These are phyloP conservation scores for Arthrobotrys entomopaga DNA, from an alignment of 2,329 filamentous ascomycete species.

Conservation along the genomic window DNA sequence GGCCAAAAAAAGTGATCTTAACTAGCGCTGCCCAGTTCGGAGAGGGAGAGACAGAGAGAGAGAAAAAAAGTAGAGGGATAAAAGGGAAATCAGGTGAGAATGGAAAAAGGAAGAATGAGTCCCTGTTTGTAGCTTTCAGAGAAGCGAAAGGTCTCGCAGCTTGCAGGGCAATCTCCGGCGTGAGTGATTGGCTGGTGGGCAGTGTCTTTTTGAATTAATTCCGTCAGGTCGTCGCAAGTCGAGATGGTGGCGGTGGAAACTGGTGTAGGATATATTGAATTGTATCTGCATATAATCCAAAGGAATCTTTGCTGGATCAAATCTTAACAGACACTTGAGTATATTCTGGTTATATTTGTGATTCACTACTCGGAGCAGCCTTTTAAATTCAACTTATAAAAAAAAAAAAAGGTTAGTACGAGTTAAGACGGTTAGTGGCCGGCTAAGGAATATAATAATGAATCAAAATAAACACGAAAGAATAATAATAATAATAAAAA, in stretches of 20 bases:
- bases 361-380: neutral
- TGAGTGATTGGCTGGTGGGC: conserved; percentile 34
- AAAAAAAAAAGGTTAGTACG: too few relatives aligned
- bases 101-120: neutral
- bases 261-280: conserved; percentile 5
- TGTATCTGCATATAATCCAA: neutral
- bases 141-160: conserved; percentile 35
- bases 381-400: too few relatives aligned
- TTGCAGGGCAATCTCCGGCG: conserved; percentile 16
- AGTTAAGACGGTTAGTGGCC: too few relatives aligned
- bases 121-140: conserved; percentile 19
- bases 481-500: conserved; percentile 16
- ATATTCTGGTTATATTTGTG: neutral
- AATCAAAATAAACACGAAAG: neutral
- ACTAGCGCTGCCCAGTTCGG: conserved; percentile 1
- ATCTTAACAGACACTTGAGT: too few relatives aligned
- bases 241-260: conserved; percentile 11
- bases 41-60: neutral
- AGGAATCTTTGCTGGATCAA: too few relatives aligned
- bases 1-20: conserved; percentile 4
- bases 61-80: neutral
- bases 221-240: conserved; percentile 2
- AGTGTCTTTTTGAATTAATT: neutral
- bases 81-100: conserved; percentile 50
- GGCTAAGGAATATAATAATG: neutral